Base-by-base conservation (phyloP, 1,139 yeast genomes). In the Hemisphaericaspora lyxosophila region DNA sequence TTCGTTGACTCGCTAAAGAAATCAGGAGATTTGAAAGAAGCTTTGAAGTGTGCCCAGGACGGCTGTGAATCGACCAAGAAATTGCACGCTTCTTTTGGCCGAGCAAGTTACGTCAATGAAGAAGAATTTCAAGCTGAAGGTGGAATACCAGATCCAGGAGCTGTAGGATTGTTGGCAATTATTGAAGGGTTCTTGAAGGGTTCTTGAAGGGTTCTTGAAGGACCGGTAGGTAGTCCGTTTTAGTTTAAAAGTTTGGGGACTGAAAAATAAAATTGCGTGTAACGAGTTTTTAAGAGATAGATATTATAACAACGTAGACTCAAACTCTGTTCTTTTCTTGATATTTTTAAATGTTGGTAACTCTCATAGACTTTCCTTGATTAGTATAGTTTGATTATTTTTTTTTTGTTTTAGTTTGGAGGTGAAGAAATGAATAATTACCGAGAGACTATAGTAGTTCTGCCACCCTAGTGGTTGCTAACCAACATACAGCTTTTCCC, bases 71-170 rank as follows among this genome's bases (percentile, higher is more conserved):
- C 74, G 7, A 90, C 97, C 0, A 80, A 81, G 40, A 67, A 78
- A 30, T 67, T 86, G 46, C 82, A 78, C 47, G 97, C 97, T 31
- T 84, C 85, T 51, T 88, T 90, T 50, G 97, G 97, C 28, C 78
- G 97, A 56, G 96, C 97, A 11, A 85, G 95, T 7, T 90, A 90
- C 55, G 97, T 90, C 12, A 72, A 73, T 42, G 78, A 78, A 45
- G 81, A 76, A 17, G 85, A 80, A 42, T 64, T 70, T 39, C 54
- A 64, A 41, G 64, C 59, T 7, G 71, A 67, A 37, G 80, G 80
- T n/a, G 81, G 80, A 2, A 73, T 89, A 28, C 96, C 96, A 2
- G 97, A 90, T 54, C 97, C 97, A 2, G 97, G 97, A 49, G 97
- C 97, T 1, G 78, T 83, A 39, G 94, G 94, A 5, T 63, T 85